phyloP scores from a whole-genome alignment of 345 rosid genomes.

The Populus davidiana region DNA sequence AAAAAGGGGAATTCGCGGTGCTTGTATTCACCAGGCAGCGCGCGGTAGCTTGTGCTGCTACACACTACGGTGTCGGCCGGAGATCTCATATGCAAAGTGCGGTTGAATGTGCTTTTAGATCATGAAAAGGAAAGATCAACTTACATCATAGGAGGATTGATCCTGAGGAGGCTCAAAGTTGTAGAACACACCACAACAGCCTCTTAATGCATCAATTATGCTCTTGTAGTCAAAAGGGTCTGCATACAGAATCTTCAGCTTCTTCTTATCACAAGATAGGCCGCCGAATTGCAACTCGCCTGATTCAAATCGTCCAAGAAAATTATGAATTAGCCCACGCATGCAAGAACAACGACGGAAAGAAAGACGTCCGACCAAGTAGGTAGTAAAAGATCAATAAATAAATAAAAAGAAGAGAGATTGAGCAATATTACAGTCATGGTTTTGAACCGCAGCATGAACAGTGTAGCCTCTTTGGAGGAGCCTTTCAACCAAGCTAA shows the following conservation, averaged over 20 bases:
- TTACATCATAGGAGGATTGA: constrained; percentile 50
- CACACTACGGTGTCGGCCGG: background rate
- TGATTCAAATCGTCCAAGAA: background rate
- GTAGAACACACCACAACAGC: constrained; percentile 59
- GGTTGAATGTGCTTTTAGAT: background rate
- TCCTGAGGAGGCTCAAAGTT: constrained; percentile 49
- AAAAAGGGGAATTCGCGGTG: background rate
- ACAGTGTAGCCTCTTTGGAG: constrained; percentile 54
- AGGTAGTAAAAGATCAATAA: background rate
- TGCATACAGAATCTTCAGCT: constrained; percentile 41
- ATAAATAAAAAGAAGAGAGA: background rate
- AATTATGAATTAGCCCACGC: background rate
- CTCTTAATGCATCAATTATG: constrained; percentile 46
- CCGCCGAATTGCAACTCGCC: constrained; percentile 27
- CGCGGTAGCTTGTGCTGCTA: too few species aligned
- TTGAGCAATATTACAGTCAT: constrained; percentile 19
- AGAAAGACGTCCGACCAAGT: background rate
- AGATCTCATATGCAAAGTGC: background rate
- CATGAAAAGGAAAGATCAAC: background rate
- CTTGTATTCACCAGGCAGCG: too few species aligned
- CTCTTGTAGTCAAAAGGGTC: constrained; percentile 66
- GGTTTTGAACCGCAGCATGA: constrained; percentile 52
- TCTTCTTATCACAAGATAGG: constrained; percentile 22
- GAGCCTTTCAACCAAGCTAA: constrained; percentile 40
- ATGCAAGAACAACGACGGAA: background rate